A percentile compares a stretch with the other conserved stretches of the same genome.
Evolutionary conservation across 1,284 basidiomycete genomes (phyloP).

Genomic region (Malassezia pachydermatis): DNA sequence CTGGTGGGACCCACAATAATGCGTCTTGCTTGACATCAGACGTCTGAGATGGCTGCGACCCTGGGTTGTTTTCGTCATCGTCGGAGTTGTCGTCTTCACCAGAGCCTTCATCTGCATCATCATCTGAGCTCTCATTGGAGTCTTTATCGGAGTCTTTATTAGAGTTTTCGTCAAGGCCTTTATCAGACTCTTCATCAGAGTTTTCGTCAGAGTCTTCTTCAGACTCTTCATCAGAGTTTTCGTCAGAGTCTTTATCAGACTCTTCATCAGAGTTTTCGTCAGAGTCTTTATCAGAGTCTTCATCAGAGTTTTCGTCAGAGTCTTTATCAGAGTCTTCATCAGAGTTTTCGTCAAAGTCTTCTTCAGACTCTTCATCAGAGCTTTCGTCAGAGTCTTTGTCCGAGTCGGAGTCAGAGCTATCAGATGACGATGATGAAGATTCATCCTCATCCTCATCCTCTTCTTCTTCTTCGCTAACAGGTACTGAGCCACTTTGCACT

Average conservation of each 20-base stretch:
- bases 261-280: not conserved
- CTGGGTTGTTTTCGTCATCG: not conserved
- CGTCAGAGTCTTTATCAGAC: not conserved
- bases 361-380: not conserved
- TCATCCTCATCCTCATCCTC: slow-evolving; percentile 5
- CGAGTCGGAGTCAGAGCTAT: slow-evolving; percentile 5
- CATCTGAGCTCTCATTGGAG: not conserved
- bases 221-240: not conserved
- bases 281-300: slow-evolving; percentile 4
- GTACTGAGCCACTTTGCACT: not conserved
- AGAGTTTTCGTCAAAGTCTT: not conserved
- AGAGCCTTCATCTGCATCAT: not conserved
- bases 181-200: not conserved
- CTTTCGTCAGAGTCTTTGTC: not conserved
- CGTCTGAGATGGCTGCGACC: not conserved
- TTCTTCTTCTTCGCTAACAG: not conserved
- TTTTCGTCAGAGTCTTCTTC: not conserved
- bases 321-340: slow-evolving; percentile 7
- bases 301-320: slow-evolving; percentile 3
- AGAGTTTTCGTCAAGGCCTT: not conserved
- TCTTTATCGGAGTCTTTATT: not conserved
- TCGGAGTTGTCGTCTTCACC: not conserved
- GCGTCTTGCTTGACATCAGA: not conserved
- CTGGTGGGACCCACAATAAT: slow-evolving; percentile 24
- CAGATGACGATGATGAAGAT: slow-evolving; percentile 13